These are phyloP conservation scores for Sporisorium iseilematis-ciliati DNA, from an alignment of 1,284 basidiomycete genomes.

Conservation along the genomic window DNA sequence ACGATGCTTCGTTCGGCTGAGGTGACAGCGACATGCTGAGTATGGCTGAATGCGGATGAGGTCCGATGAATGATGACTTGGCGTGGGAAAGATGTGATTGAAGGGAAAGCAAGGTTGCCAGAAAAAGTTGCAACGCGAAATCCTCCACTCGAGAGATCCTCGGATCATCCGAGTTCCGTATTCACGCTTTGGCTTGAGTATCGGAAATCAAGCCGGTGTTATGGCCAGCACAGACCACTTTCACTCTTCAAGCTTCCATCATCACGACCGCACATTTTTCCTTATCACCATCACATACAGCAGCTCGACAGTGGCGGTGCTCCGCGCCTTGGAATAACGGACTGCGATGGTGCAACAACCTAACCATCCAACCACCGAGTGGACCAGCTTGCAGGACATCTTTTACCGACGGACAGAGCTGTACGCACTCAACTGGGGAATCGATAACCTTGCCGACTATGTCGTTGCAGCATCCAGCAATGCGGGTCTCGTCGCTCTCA, in stretches of 20 bases:
- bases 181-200: not conserved
- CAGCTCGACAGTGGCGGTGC: not conserved
- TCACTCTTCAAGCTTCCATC: not conserved
- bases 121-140: not conserved
- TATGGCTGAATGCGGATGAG: not conserved
- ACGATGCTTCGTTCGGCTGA: slow-evolving; percentile 18
- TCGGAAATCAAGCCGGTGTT: not conserved
- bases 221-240: slow-evolving; percentile 15
- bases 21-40: slow-evolving; percentile 23
- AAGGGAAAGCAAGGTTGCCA: not conserved
- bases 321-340: not conserved
- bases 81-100: not conserved
- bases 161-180: slow-evolving; percentile 14
- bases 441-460: slow-evolving; percentile 84
- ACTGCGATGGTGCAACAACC: slow-evolving; percentile 38
- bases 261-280: not conserved
- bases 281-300: not conserved
- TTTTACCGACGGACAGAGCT: slow-evolving; percentile 79
- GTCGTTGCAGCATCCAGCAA: slow-evolving; percentile 83
- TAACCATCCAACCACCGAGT: slow-evolving; percentile 59
- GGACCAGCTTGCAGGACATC: slow-evolving; percentile 64
- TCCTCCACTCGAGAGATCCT: slow-evolving; percentile 9
- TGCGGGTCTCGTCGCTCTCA: slow-evolving; percentile 88
- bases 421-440: slow-evolving; percentile 84
- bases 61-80: not conserved